These are phyloP conservation scores for Nymphaea thermarum DNA, from an alignment of 164 flowering plant species.

Conservation along the genomic window DNA sequence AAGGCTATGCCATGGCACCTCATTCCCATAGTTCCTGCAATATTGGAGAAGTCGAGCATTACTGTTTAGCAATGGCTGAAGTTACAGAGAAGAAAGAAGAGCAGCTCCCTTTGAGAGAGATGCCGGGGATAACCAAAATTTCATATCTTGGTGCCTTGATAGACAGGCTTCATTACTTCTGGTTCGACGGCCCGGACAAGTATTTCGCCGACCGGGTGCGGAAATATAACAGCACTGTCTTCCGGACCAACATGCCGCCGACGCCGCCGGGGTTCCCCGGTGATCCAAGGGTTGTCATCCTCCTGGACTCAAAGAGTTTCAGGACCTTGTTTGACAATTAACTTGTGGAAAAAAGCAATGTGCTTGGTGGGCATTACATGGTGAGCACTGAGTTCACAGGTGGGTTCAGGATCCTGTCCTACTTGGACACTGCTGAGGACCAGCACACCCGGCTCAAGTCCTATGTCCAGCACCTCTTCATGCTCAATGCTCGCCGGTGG, in stretches of 20 bases:
- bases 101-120: constrained; percentile 1
- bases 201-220: constrained; percentile 43
- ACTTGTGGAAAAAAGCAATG: constrained; percentile 64
- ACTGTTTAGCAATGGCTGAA: neutral
- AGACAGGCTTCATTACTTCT: constrained; percentile 55
- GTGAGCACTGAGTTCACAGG: constrained; percentile 71
- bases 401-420: constrained; percentile 65
- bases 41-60: neutral
- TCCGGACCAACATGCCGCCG: constrained; percentile 76
- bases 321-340: constrained; percentile 60
- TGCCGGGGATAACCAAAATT: constrained; percentile 38
- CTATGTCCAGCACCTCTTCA: constrained; percentile 42
- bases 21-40: neutral
- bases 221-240: constrained; percentile 60
- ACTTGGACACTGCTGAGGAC: constrained; percentile 73
- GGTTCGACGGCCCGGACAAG: constrained; percentile 52
- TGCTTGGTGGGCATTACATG: constrained; percentile 76
- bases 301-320: constrained; percentile 71
- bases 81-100: neutral
- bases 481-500: constrained; percentile 26
- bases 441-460: constrained; percentile 58
- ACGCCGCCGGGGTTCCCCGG: constrained; percentile 52
- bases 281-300: constrained; percentile 45
- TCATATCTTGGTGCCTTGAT: constrained; percentile 52
- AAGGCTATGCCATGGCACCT: neutral